Conservation (phyloP, 129 eudicot genomes). For the Lactuca saligna region DNA sequence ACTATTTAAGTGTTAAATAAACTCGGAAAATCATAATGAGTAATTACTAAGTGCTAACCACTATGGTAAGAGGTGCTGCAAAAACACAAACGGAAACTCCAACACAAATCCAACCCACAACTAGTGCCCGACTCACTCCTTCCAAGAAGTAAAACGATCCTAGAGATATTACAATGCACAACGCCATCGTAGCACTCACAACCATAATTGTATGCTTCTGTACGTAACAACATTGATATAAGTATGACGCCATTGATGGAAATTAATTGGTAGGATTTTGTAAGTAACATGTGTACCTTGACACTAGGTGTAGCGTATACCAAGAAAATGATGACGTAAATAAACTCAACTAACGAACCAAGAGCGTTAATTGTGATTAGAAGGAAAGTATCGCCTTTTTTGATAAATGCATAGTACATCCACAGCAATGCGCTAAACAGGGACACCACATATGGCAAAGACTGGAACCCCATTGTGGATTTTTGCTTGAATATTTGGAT, state of each 20-base stretch:
- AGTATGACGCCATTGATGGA: neutral
- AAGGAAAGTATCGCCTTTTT: slow-evolving; percentile 44
- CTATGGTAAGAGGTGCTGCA: slow-evolving; percentile 74
- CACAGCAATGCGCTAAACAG: slow-evolving; percentile 75
- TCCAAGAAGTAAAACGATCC: slow-evolving; percentile 35
- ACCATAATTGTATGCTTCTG: slow-evolving; percentile 57
- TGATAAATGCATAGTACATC: slow-evolving; percentile 72
- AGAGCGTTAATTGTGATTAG: slow-evolving; percentile 71
- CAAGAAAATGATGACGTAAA: slow-evolving; percentile 59
- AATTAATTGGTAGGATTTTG: neutral
- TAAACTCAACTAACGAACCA: slow-evolving; percentile 58
- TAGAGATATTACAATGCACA: slow-evolving; percentile 43
- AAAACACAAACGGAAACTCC: slow-evolving; percentile 63
- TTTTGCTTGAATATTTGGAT: slow-evolving; percentile 53
- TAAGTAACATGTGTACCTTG: slow-evolving; percentile 39
- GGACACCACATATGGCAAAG: slow-evolving; percentile 69
- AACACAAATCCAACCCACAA: slow-evolving; percentile 87
- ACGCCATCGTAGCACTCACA: slow-evolving; percentile 29
- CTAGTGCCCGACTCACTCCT: slow-evolving; percentile 29
- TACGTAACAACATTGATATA: neutral
- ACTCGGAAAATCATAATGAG: neutral
- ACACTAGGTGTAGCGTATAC: slow-evolving; percentile 58
- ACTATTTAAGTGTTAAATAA: neutral
- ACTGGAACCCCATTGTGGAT: slow-evolving; percentile 77
- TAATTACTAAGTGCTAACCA: slow-evolving; percentile 38